Evolutionary conservation across 306 rosid species (phyloP).

Genomic region (Cucurbita pepo): DNA sequence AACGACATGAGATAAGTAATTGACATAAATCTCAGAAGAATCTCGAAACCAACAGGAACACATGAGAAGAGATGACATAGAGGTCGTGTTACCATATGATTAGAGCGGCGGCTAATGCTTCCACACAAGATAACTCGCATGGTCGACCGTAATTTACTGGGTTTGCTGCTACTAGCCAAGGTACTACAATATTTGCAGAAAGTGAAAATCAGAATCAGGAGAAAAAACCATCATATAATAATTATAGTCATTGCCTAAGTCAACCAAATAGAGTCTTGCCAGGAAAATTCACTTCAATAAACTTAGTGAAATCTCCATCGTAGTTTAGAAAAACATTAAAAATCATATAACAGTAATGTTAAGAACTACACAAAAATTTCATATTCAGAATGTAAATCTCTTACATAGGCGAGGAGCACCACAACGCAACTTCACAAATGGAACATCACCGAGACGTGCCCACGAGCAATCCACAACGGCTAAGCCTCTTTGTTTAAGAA

Average conservation of each 20-base stretch:
- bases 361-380: background rate
- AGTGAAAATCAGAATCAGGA: background rate
- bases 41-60: background rate
- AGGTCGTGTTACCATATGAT: conserved; percentile 49
- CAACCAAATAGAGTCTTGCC: background rate
- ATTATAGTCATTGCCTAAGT: background rate
- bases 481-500: conserved; percentile 56
- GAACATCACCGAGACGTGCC: conserved; percentile 89
- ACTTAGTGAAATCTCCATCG: background rate
- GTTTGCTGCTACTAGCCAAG: conserved; percentile 96
- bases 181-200: conserved; percentile 38
- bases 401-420: conserved; percentile 83
- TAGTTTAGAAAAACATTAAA: background rate
- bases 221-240: background rate
- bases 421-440: conserved; percentile 79
- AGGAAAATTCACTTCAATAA: background rate
- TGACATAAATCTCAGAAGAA: background rate
- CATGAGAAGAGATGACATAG: background rate
- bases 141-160: conserved; percentile 95
- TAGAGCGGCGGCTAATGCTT: conserved; percentile 95
- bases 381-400: conserved; percentile 4
- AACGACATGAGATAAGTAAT: background rate
- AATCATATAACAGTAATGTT: background rate
- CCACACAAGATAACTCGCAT: conserved; percentile 89
- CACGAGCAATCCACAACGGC: conserved; percentile 99